Conservation (phyloP, 2,329 filamentous ascomycete species). For the Xylaria sp. region DNA sequence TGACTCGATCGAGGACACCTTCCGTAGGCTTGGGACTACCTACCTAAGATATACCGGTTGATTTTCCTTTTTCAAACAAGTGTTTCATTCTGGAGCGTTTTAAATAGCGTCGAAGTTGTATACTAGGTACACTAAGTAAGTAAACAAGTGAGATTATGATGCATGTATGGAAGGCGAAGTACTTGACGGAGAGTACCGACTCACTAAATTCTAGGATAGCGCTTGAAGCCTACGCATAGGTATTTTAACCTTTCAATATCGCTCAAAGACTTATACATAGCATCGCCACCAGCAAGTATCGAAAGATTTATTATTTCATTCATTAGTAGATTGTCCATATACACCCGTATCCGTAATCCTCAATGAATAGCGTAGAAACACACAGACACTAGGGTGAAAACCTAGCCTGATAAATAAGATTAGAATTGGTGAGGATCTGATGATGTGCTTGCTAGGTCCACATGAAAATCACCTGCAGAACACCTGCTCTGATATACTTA, state of each 20-base stretch:
- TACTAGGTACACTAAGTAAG: too few relatives aligned
- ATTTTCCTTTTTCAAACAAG: slow-evolving; percentile 14
- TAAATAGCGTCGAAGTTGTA: background rate
- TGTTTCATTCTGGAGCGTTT: slow-evolving; percentile 2
- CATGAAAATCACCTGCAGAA: slow-evolving; percentile 19
- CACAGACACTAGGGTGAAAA: background rate
- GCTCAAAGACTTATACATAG: too few relatives aligned
- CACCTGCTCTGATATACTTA: slow-evolving; percentile 1
- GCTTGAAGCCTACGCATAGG: too few relatives aligned
- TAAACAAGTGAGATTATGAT: too few relatives aligned
- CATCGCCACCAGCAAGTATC: too few relatives aligned
- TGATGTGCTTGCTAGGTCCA: slow-evolving; percentile 18
- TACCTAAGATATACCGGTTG: background rate
- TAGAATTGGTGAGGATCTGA: slow-evolving; percentile 18
- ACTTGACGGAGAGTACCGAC: too few relatives aligned
- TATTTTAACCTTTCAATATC: too few relatives aligned
- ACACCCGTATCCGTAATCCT: background rate
- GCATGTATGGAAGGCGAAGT: too few relatives aligned
- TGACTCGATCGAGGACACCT: slow-evolving; percentile 18
- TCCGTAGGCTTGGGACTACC: slow-evolving; percentile 12
- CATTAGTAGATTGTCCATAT: too few relatives aligned
- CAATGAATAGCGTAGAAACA: background rate
- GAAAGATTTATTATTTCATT: too few relatives aligned
- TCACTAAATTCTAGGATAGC: too few relatives aligned
- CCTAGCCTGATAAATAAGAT: slow-evolving; percentile 21